Conservation (phyloP, 805 yeast species). For the Metschnikowia colocasiae region DNA sequence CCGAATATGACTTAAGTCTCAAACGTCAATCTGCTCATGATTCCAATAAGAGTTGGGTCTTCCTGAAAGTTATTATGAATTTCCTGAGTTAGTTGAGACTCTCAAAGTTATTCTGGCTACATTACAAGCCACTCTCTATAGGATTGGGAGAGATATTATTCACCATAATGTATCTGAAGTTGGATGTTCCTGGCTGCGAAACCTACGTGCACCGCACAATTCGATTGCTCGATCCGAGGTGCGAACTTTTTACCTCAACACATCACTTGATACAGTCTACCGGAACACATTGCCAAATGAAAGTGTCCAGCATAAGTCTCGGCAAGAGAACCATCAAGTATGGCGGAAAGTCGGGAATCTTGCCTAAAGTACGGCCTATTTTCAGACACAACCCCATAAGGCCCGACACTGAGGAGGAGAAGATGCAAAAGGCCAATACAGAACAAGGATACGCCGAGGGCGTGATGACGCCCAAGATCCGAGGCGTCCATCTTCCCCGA, state of each 20-base stretch:
- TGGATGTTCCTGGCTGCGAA: background rate
- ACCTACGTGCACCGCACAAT: background rate
- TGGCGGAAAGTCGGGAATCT: conserved; percentile 73
- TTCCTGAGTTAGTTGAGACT: too few relatives aligned
- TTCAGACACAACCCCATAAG: conserved; percentile 61
- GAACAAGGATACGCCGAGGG: conserved; percentile 68
- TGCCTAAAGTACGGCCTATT: conserved; percentile 74
- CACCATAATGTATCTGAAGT: too few relatives aligned
- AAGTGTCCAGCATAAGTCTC: conserved; percentile 26
- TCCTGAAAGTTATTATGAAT: too few relatives aligned
- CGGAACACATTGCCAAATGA: conserved; percentile 8
- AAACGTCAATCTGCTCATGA: too few relatives aligned
- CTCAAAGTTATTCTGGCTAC: too few relatives aligned
- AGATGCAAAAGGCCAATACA: conserved; percentile 43
- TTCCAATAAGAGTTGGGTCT: too few relatives aligned
- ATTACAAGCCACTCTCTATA: too few relatives aligned
- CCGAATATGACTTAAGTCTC: too few relatives aligned
- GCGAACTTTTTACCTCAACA: background rate
- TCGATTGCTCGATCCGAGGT: background rate
- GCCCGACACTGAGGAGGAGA: conserved; percentile 43
- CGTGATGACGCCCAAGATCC: conserved; percentile 61
- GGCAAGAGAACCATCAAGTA: conserved; percentile 48
- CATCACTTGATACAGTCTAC: background rate
- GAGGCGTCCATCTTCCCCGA: conserved; percentile 44
- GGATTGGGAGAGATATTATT: too few relatives aligned